These are phyloP conservation scores for Solanum sejunctum DNA, from an alignment of 257 asterid genomes.

Conservation along the genomic window DNA sequence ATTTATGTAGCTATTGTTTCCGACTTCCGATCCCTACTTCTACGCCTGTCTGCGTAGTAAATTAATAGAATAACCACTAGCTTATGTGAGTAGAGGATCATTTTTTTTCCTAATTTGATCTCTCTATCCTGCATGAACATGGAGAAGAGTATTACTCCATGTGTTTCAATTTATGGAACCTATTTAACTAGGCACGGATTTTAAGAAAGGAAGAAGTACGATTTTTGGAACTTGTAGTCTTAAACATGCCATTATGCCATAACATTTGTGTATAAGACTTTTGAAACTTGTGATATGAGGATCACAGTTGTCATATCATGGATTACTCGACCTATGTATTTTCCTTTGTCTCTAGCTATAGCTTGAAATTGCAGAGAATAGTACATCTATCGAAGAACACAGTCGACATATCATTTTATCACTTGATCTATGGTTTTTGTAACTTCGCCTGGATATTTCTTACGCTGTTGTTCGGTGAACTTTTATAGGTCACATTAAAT, in stretches of 20 bases:
- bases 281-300: background rate
- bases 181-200: background rate
- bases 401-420: background rate
- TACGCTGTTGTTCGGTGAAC: background rate
- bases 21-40: background rate
- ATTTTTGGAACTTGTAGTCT: background rate
- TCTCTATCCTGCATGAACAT: background rate
- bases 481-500: constrained; percentile 50
- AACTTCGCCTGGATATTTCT: background rate
- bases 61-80: background rate
- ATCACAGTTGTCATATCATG: background rate
- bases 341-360: background rate
- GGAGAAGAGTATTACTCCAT: background rate
- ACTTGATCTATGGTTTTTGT: background rate
- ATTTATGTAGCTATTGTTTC: background rate
- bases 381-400: background rate
- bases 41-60: background rate
- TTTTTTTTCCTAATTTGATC: background rate
- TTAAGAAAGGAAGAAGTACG: background rate
- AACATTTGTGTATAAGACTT: background rate
- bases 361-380: background rate
- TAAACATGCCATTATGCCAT: background rate
- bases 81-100: background rate
- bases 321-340: background rate
- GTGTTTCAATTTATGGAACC: background rate